Percentiles rank a stretch among this genome's conserved stretches.
Evolutionary conservation across 1,284 basidiomycete genomes (phyloP).

Genomic region (Cutaneotrichosporon cavernicola): DNA sequence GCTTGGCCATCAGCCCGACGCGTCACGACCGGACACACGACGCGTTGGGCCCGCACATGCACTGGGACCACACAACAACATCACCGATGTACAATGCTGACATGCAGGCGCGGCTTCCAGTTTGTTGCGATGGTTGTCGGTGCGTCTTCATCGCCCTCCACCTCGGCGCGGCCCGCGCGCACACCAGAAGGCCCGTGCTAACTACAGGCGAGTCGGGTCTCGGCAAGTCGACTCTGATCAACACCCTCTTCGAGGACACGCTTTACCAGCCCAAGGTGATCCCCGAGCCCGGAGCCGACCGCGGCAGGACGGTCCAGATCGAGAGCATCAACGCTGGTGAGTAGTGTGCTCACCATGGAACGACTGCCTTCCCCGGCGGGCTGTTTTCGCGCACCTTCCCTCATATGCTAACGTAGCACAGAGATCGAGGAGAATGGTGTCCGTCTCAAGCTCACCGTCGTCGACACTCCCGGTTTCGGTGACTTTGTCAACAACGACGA

Average conservation of each 20-base stretch:
- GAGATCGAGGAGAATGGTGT: slow-evolving; percentile 98
- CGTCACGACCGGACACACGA: background rate
- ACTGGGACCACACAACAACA: background rate
- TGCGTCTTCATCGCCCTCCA: slow-evolving; percentile 55
- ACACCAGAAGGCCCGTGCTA: slow-evolving; percentile 24
- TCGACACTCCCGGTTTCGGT: slow-evolving; percentile 94
- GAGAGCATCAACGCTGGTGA: slow-evolving; percentile 93
- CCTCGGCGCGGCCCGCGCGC: slow-evolving; percentile 8
- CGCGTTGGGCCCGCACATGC: background rate
- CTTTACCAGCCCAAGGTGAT: slow-evolving; percentile 85
- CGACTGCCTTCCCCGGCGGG: background rate
- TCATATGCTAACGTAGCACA: slow-evolving; percentile 51
- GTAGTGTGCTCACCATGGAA: slow-evolving; percentile 32
- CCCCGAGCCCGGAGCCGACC: slow-evolving; percentile 76
- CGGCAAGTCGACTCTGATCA: slow-evolving; percentile 95
- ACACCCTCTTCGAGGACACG: slow-evolving; percentile 93
- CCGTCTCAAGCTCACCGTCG: slow-evolving; percentile 89
- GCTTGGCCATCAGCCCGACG: background rate
- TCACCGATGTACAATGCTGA: slow-evolving; percentile 2
- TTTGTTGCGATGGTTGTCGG: slow-evolving; percentile 96
- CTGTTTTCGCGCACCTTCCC: background rate
- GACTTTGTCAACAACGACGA: slow-evolving; percentile 98
- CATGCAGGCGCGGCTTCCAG: slow-evolving; percentile 77
- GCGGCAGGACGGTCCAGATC: slow-evolving; percentile 87
- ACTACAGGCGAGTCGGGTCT: slow-evolving; percentile 86